phyloP scores from a whole-genome alignment of 2,329 filamentous ascomycete species.

The Bipolaris victoriae region DNA sequence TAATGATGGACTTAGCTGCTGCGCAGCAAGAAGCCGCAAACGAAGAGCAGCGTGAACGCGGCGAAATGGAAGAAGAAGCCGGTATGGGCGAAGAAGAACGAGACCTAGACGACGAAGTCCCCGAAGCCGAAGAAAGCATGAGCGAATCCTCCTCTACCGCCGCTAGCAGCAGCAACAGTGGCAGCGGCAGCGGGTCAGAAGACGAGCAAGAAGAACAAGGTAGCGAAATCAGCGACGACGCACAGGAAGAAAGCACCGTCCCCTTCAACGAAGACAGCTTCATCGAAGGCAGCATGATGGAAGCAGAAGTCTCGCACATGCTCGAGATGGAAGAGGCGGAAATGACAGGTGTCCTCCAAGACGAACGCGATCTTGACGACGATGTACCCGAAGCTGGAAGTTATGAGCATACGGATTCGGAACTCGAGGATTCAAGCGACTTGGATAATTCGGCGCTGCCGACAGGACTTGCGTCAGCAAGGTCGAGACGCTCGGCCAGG shows the following conservation, averaged over 20 bases:
- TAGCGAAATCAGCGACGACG: constrained; percentile 31
- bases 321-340: constrained; percentile 56
- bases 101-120: constrained; percentile 52
- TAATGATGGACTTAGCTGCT: constrained; percentile 73
- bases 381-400: constrained; percentile 60
- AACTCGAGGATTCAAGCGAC: constrained; percentile 52
- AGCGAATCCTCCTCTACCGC: constrained; percentile 45
- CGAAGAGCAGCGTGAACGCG: constrained; percentile 50
- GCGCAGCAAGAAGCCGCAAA: constrained; percentile 56
- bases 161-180: constrained; percentile 16
- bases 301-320: constrained; percentile 46
- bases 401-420: constrained; percentile 62
- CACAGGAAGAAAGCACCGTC: constrained; percentile 42
- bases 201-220: constrained; percentile 9
- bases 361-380: constrained; percentile 58
- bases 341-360: constrained; percentile 54
- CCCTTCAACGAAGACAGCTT: constrained; percentile 58
- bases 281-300: constrained; percentile 54
- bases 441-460: constrained; percentile 25
- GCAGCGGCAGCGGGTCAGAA: constrained; percentile 5
- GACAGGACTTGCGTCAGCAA: constrained; percentile 28
- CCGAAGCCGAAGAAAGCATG: constrained; percentile 42
- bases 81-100: constrained; percentile 32
- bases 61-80: constrained; percentile 47
- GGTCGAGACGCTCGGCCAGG: constrained; percentile 28